These are phyloP conservation scores for Trametes cingulata DNA, from an alignment of 768 basidiomycete genomes.

Conservation along the genomic window DNA sequence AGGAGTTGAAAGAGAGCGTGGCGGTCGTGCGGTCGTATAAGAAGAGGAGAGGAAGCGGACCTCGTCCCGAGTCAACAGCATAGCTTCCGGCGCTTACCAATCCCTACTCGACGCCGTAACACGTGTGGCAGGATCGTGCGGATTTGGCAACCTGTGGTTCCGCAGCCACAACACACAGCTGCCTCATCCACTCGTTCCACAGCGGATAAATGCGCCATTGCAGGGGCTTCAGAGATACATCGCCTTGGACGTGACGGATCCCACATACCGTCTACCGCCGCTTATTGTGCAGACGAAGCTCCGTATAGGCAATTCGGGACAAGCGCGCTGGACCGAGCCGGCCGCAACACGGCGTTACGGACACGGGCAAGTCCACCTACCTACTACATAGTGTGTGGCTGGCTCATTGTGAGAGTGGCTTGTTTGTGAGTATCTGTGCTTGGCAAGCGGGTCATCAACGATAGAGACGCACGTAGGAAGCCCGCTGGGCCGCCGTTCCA, in stretches of 20 bases:
- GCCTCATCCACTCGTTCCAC: too few relatives aligned
- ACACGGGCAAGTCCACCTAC: not conserved
- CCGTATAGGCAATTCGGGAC: not conserved
- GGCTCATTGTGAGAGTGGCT: not conserved
- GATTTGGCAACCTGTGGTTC: not conserved
- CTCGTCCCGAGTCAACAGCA: slow-evolving; percentile 13
- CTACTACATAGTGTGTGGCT: not conserved
- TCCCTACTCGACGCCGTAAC: not conserved
- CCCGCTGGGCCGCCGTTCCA: too few relatives aligned
- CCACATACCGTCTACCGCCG: not conserved
- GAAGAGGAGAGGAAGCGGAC: not conserved
- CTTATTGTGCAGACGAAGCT: not conserved
- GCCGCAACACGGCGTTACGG: not conserved
- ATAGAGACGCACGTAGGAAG: too few relatives aligned
- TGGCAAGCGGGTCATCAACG: too few relatives aligned
- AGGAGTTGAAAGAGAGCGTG: slow-evolving; percentile 13
- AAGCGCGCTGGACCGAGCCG: not conserved
- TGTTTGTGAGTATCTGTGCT: not conserved
- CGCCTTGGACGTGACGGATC: not conserved
- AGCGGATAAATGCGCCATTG: not conserved
- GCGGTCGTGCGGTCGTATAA: slow-evolving; percentile 15
- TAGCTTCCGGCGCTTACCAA: slow-evolving; percentile 15
- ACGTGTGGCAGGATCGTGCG: slow-evolving; percentile 9
- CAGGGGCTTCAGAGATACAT: not conserved
- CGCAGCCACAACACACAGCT: not conserved